Evolutionary conservation across 2,329 filamentous ascomycete species (phyloP), one percentile per base, ranked within the genome.

Genomic region (Aspergillus nomiae): DNA sequence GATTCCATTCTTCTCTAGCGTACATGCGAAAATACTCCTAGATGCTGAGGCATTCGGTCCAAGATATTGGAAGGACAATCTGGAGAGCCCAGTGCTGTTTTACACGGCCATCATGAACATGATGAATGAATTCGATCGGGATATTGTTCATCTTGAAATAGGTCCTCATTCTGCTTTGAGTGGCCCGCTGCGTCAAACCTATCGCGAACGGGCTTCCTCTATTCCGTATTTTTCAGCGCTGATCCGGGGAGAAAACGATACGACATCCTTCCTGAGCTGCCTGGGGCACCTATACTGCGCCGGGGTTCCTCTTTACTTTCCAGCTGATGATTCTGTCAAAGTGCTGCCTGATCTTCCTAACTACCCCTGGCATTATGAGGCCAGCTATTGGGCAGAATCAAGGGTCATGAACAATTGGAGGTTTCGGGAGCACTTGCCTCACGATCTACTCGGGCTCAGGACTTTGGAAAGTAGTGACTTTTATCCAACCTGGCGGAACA

Each of bases 311-410:
- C 24, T 56, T 24, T 24, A 24, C 2, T 34, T 24, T 9, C 11
- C 5, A n/a, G 32, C 21, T 12, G 8, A n/a, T n/a, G 36, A 30
- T 3, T 19, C 21, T 21, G 28, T 45, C 10, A 12, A 43, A n/a
- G n/a, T 46, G 10, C 34, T 61, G 2, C 26, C 43, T 2, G 45
- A 53, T 24, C 36, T 61, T 3, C 54, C 59, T 6, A 55, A 43
- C 8, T 66, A 66, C 50, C 58, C 54, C 0, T 66, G 62, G 59
- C 26, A 66, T 28, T 55, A 66, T 48, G 8, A 34, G 30, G 56
- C 8, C 6, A 24, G 4, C 3, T 57, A 56, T 34, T 65, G 62
- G 64, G n/a, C 26, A 5, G 61, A 63, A 53, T 45, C 56, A 2
- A 55, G 65, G 2, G 26, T 63, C 8, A 41, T 48, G 19, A 45